Evolutionary conservation across 2,329 filamentous ascomycete genomes (phyloP).

Genomic region (Monilinia aucupariae): DNA sequence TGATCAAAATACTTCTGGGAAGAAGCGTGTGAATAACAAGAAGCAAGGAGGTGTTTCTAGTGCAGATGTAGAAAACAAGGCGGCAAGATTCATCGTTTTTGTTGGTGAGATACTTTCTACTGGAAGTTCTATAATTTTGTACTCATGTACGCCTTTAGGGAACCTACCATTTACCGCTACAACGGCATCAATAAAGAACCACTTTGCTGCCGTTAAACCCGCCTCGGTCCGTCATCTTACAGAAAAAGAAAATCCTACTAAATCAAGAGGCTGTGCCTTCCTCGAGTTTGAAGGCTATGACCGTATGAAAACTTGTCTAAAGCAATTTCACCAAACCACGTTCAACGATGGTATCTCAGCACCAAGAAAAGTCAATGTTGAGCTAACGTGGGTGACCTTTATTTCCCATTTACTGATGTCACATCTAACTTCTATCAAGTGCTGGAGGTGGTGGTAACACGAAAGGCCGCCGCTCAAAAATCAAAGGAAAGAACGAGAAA

Average conservation of each 20-base stretch:
- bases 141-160: conserved; percentile 44
- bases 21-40: conserved; percentile 36
- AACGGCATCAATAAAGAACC: conserved; percentile 58
- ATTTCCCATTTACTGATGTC: conserved; percentile 8
- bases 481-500: conserved; percentile 80
- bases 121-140: neutral
- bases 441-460: conserved; percentile 83
- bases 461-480: conserved; percentile 65
- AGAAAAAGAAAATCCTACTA: conserved; percentile 54
- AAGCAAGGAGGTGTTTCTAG: conserved; percentile 26
- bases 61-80: conserved; percentile 22
- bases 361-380: conserved; percentile 80
- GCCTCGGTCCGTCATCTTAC: conserved; percentile 67
- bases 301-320: conserved; percentile 87
- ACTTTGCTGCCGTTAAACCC: conserved; percentile 74
- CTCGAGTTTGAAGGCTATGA: conserved; percentile 83
- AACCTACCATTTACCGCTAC: conserved; percentile 87
- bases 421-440: conserved; percentile 38
- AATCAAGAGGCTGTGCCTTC: conserved; percentile 75
- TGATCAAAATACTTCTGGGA: conserved; percentile 16
- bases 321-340: conserved; percentile 80
- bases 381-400: conserved; percentile 64
- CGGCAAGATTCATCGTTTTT: conserved; percentile 67
- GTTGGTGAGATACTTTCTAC: conserved; percentile 48
- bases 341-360: conserved; percentile 55